These are phyloP conservation scores for Fusarium xylarioides DNA, from an alignment of 2,329 filamentous ascomycete species.

Conservation along the genomic window DNA sequence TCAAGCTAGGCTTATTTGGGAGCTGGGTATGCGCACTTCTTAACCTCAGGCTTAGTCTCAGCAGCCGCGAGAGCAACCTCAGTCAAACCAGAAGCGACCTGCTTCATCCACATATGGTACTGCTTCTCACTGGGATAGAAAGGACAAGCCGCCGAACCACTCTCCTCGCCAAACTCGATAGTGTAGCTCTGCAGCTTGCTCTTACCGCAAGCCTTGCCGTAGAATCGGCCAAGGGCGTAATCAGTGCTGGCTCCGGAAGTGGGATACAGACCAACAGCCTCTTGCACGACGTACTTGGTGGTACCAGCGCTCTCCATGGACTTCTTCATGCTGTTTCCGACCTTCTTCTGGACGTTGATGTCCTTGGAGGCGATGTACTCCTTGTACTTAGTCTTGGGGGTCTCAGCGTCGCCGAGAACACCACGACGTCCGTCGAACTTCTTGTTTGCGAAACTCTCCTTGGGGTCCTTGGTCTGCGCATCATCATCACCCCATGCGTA, in stretches of 20 bases:
- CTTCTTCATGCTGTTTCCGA: constrained; percentile 47
- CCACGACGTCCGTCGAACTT: constrained; percentile 62
- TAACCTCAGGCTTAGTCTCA: constrained; percentile 21
- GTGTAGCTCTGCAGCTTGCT: constrained; percentile 55
- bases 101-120: constrained; percentile 56
- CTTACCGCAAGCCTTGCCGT: constrained; percentile 44
- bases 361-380: constrained; percentile 57
- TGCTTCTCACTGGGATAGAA: constrained; percentile 57
- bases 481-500: constrained; percentile 68
- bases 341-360: constrained; percentile 44
- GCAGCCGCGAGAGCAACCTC: constrained; percentile 52
- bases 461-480: constrained; percentile 55
- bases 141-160: constrained; percentile 41
- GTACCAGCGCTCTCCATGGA: constrained; percentile 53
- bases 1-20: not conserved
- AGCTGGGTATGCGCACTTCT: constrained; percentile 25
- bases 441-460: constrained; percentile 62
- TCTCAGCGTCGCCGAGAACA: constrained; percentile 50
- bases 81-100: constrained; percentile 58
- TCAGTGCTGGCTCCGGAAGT: constrained; percentile 58
- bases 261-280: constrained; percentile 55
- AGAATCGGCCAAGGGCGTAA: constrained; percentile 57
- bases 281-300: constrained; percentile 50
- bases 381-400: constrained; percentile 49
- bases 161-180: constrained; percentile 56